These are phyloP conservation scores for Colletotrichum sp. DNA, from an alignment of 2,329 filamentous ascomycete species.

Conservation along the genomic window DNA sequence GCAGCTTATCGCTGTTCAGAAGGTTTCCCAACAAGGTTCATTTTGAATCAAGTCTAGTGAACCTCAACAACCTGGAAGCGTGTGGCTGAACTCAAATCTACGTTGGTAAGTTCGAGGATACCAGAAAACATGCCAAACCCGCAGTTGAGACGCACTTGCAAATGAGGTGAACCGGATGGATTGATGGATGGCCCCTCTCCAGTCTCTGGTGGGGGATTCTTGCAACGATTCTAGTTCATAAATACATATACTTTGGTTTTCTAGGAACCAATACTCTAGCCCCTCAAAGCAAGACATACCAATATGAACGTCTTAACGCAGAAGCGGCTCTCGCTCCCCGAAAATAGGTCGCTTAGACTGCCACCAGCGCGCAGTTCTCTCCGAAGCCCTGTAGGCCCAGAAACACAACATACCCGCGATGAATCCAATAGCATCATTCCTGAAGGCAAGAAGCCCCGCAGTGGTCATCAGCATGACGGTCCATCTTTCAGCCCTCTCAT, in stretches of 20 bases:
- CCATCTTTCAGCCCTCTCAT: slow-evolving; percentile 78
- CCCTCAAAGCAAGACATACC: neutral
- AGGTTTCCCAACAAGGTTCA: neutral
- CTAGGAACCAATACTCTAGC: neutral
- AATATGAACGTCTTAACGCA: neutral
- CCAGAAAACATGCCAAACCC: neutral
- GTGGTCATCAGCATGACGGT: slow-evolving; percentile 90
- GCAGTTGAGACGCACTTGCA: neutral
- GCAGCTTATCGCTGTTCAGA: neutral
- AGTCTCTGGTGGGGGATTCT: neutral
- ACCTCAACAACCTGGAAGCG: neutral
- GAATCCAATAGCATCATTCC: slow-evolving; percentile 90
- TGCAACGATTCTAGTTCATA: neutral
- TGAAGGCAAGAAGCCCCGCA: slow-evolving; percentile 81
- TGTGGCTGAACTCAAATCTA: neutral
- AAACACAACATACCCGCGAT: slow-evolving; percentile 81
- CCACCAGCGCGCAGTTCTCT: slow-evolving; percentile 45
- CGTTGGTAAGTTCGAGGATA: neutral
- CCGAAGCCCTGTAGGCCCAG: slow-evolving; percentile 63
- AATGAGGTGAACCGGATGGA: neutral
- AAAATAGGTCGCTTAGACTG: slow-evolving; percentile 26
- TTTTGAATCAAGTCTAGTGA: neutral
- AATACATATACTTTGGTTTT: neutral
- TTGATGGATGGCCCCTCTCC: neutral
- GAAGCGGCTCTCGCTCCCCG: slow-evolving; percentile 36